A percentile compares a stretch with the other conserved stretches of the same genome.
Evolutionary conservation across 495 filamentous ascomycete genomes (phyloP).

Genomic region (Xylaria intraflava): DNA sequence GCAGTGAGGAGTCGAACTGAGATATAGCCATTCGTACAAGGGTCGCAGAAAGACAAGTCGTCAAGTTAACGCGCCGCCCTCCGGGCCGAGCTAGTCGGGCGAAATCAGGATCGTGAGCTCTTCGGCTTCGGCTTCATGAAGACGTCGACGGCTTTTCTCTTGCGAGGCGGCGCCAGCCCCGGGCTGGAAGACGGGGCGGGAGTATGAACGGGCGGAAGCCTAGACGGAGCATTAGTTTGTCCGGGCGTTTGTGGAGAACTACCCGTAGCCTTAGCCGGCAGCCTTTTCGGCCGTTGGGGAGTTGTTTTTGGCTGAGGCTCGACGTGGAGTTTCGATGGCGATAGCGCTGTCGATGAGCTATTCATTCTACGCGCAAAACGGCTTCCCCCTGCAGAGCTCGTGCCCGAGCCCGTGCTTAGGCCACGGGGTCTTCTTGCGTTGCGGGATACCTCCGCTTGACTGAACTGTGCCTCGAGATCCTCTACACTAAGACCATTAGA

Average conservation of each 20-base stretch:
- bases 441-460: background rate
- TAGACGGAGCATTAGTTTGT: background rate
- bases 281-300: background rate
- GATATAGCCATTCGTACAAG: too few relatives aligned
- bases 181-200: slow-evolving; percentile 1
- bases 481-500: slow-evolving; percentile 7
- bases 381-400: background rate
- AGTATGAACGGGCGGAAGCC: background rate
- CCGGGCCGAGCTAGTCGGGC: too few relatives aligned
- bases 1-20: too few relatives aligned
- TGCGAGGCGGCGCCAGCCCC: slow-evolving; percentile 9
- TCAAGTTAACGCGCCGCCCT: too few relatives aligned
- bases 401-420: background rate
- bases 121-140: slow-evolving; percentile 30
- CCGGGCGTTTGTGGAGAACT: background rate
- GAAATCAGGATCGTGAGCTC: too few relatives aligned
- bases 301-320: background rate
- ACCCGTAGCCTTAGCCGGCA: background rate
- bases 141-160: slow-evolving; percentile 27
- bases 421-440: background rate
- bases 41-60: too few relatives aligned
- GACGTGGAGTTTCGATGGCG: background rate
- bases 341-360: background rate
- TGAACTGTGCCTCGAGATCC: slow-evolving; percentile 9
- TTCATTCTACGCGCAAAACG: slow-evolving; percentile 1